These are phyloP conservation scores for Phialophora tarda DNA, from an alignment of 2,329 filamentous ascomycete species.

Conservation along the genomic window DNA sequence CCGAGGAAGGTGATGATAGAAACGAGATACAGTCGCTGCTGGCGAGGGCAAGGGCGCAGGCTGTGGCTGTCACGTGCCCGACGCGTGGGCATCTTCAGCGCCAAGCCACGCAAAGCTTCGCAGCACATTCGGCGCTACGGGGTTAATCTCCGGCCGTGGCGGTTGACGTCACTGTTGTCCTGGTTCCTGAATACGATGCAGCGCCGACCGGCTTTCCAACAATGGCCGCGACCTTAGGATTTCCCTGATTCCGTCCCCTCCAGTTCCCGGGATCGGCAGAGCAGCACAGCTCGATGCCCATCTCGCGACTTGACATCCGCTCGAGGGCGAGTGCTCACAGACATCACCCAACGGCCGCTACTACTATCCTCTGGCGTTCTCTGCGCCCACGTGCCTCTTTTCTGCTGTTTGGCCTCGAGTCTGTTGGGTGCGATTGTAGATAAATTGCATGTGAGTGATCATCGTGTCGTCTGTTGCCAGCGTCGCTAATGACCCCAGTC, in stretches of 20 bases:
- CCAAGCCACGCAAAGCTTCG: not conserved
- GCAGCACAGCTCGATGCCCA: not conserved
- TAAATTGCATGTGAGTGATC: not conserved
- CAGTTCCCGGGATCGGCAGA: too few species aligned
- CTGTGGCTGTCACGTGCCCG: not conserved
- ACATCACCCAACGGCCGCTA: not conserved
- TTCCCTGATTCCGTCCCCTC: conserved; percentile 15
- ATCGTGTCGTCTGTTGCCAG: not conserved
- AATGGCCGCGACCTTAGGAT: too few species aligned
- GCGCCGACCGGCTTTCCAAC: too few species aligned
- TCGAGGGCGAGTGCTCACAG: too few species aligned
- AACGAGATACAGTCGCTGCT: not conserved
- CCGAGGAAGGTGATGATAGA: not conserved
- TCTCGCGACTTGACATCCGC: not conserved
- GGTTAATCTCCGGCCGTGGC: not conserved
- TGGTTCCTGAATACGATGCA: too few species aligned
- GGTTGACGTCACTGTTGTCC: conserved; percentile 9
- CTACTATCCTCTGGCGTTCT: not conserved
- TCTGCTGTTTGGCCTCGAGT: not conserved
- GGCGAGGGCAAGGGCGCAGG: not conserved
- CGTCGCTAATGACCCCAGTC: not conserved
- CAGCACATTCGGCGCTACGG: not conserved
- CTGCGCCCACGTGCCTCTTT: not conserved
- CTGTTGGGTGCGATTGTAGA: not conserved
- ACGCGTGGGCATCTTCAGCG: too few species aligned